These are phyloP conservation scores for Discostella stelligera DNA, from an alignment of 352 stramenopile species.

Conservation along the genomic window DNA sequence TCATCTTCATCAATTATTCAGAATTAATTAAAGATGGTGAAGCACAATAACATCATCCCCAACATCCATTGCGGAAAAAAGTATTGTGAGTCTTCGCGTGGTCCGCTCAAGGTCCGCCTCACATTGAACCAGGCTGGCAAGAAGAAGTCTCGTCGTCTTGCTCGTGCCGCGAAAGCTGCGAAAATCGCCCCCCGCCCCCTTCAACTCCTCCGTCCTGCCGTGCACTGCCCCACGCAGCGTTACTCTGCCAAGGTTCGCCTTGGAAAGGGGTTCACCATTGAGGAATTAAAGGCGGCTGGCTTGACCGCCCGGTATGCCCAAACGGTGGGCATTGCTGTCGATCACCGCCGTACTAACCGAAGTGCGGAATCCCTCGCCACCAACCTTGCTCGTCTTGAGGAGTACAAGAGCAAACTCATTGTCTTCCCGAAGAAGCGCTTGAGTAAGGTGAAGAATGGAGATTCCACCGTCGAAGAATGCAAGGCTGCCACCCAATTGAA, in stretches of 20 bases:
- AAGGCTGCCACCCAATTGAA: slow-evolving; percentile 89
- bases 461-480: slow-evolving; percentile 87
- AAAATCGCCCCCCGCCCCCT: slow-evolving; percentile 95
- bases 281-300: slow-evolving; percentile 96
- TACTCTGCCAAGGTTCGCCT: slow-evolving; percentile 98
- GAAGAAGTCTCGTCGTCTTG: slow-evolving; percentile 96
- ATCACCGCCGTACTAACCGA: slow-evolving; percentile 97
- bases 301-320: slow-evolving; percentile 93
- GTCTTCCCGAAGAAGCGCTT: slow-evolving; percentile 96
- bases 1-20: neutral
- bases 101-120: slow-evolving; percentile 73
- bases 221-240: slow-evolving; percentile 96
- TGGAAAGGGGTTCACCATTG: slow-evolving; percentile 97
- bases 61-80: slow-evolving; percentile 99
- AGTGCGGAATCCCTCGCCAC: slow-evolving; percentile 88
- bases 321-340: slow-evolving; percentile 97
- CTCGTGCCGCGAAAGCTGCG: slow-evolving; percentile 96
- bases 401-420: slow-evolving; percentile 98
- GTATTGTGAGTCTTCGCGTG: slow-evolving; percentile 88
- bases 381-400: slow-evolving; percentile 98
- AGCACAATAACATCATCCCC: slow-evolving; percentile 99
- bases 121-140: slow-evolving; percentile 88
- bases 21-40: slow-evolving; percentile 86
- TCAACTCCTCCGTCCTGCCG: slow-evolving; percentile 93
- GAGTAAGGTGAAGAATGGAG: slow-evolving; percentile 93